Conservation (phyloP, 805 yeast species). For the Myxozyma nipponensis region DNA sequence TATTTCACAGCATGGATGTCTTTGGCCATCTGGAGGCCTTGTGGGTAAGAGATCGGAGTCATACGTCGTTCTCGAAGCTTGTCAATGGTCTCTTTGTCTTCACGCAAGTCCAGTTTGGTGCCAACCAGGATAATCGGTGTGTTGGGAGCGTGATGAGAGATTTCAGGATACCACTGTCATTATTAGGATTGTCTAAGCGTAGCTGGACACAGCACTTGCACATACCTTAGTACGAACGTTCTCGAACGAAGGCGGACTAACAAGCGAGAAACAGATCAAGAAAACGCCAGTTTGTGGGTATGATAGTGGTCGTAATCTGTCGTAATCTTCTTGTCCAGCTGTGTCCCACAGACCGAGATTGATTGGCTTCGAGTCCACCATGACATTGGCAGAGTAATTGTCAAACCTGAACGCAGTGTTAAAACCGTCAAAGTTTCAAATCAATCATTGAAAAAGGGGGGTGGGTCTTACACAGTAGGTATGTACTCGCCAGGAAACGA, state of each 20-base stretch:
- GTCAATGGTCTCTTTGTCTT: slow-evolving; percentile 70
- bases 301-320: slow-evolving; percentile 79
- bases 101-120: slow-evolving; percentile 83
- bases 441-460: background rate
- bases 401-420: slow-evolving; percentile 51
- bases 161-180: slow-evolving; percentile 79
- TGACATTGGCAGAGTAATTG: slow-evolving; percentile 81
- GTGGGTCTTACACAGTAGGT: slow-evolving; percentile 63
- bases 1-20: slow-evolving; percentile 70
- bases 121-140: slow-evolving; percentile 72
- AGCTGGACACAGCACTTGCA: too few species aligned
- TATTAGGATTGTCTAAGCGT: too few species aligned
- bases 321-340: slow-evolving; percentile 92
- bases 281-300: slow-evolving; percentile 92
- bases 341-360: slow-evolving; percentile 93
- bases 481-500: slow-evolving; percentile 91
- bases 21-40: slow-evolving; percentile 64
- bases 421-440: background rate
- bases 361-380: slow-evolving; percentile 76
- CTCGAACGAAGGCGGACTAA: slow-evolving; percentile 72
- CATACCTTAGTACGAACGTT: slow-evolving; percentile 64
- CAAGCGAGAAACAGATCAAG: slow-evolving; percentile 78
- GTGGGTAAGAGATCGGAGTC: slow-evolving; percentile 57
- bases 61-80: slow-evolving; percentile 55
- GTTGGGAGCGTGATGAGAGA: slow-evolving; percentile 74